Base-by-base conservation (phyloP, 495 filamentous ascomycete species). In the Melanomma pulvis-pyrius region DNA sequence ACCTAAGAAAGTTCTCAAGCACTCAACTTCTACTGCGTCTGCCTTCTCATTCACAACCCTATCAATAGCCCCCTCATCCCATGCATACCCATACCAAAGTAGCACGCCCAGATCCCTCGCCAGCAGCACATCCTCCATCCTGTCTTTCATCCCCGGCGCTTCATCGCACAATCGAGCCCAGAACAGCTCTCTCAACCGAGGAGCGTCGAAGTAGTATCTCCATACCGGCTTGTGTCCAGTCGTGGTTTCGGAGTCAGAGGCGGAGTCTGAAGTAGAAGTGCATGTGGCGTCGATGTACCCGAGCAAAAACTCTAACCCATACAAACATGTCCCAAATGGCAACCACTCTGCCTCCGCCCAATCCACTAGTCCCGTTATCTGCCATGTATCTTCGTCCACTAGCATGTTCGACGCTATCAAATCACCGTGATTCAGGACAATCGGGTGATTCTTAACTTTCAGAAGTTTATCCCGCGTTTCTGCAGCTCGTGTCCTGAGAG, bases 341-440 rank as follows among this genome's bases (percentile, higher is more conserved):
- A 86, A 71, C 50, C 71, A 77, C 71, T 87, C 84, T 0, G 81
- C 82, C 65, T 88, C 85, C 0, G 83, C 83, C 85, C 86, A 90
- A 65, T 87, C 85, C 6, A 88, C 73, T 5, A 87, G 59, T 0
- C 86, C 86, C 0, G 65, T 69, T 2, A 88, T 60, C 19, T 46
- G 48, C 76, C 96, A 68, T 5, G 72, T 93, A 34, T 85, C 87
- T 70, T 88, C 82, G 73, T 94, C 87, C 6, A 96, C 88, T 15
- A 92, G 93, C 65, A 97, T 80, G 63, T 87, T 88, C 12, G 74
- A 73, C 1, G 82, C 74, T 0, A 82, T 63, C 19, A 87, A 70
- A 71, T 88, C 86, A 4, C 84, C 84, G 64, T 87, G 84, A 5
- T 79, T 86, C 5, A 87, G 70, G 3, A 81, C 79, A 79, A 73